Evolutionary conservation across 176 grass and related monocot genomes (phyloP).

Genomic region (Ananas comosus): DNA sequence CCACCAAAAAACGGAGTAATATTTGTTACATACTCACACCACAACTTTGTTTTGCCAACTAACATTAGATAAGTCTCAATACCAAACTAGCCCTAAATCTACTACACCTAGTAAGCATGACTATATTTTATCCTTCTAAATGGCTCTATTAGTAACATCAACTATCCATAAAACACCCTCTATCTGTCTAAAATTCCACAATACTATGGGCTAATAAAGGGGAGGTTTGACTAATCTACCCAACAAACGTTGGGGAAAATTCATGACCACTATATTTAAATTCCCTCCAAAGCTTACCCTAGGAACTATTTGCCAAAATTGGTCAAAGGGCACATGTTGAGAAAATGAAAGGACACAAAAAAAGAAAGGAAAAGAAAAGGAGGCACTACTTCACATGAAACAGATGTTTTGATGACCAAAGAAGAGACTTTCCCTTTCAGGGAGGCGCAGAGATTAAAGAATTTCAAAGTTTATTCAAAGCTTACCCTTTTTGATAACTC

Average conservation of each 20-base stretch:
- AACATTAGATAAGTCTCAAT: too few relatives aligned
- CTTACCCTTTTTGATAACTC: neutral
- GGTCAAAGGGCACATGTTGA: conserved; percentile 3
- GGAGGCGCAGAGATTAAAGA: neutral
- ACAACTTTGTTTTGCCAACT: too few relatives aligned
- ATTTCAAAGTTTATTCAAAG: neutral
- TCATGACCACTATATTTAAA: neutral
- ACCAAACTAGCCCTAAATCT: too few relatives aligned
- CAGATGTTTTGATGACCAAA: conserved; percentile 20
- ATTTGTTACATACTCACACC: too few relatives aligned
- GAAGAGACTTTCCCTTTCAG: conserved; percentile 13
- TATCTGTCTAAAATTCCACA: too few relatives aligned
- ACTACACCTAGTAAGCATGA: too few relatives aligned
- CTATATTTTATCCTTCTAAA: too few relatives aligned
- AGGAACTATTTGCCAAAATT: neutral
- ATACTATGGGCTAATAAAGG: neutral
- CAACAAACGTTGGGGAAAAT: conserved; percentile 8
- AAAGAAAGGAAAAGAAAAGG: neutral
- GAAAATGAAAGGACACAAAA: neutral
- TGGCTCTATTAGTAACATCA: too few relatives aligned
- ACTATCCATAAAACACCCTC: too few relatives aligned
- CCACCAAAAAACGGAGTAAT: too few relatives aligned
- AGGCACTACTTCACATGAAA: neutral
- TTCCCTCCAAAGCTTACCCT: neutral
- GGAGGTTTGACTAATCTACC: conserved; percentile 17